A percentile compares a stretch with the other conserved stretches of the same genome.
phyloP scores from a whole-genome alignment of 495 filamentous ascomycete species.

The Aspergillus steynii region DNA sequence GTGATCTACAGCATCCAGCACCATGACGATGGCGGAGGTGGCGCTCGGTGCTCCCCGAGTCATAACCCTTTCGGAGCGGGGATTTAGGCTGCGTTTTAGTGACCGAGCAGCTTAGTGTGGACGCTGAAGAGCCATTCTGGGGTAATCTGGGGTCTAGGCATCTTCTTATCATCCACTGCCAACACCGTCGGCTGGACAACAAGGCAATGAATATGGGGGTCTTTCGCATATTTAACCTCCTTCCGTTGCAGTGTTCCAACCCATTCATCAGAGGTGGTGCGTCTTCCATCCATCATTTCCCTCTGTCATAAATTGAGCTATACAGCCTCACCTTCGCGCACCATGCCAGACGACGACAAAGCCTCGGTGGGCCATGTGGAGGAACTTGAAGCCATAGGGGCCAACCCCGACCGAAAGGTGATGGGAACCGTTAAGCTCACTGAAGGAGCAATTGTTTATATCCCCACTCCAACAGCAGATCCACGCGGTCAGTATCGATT shows the following conservation, averaged over 20 bases:
- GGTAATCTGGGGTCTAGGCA: too few species aligned
- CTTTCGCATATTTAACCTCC: too few species aligned
- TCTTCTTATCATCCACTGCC: too few species aligned
- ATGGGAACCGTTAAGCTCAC: conserved; percentile 35
- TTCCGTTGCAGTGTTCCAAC: too few species aligned
- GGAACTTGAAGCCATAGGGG: conserved; percentile 16
- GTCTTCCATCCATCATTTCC: not conserved
- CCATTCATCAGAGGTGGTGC: too few species aligned
- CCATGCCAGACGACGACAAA: conserved; percentile 10
- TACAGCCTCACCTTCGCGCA: not conserved
- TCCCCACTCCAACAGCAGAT: conserved; percentile 32
- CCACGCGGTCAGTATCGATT: conserved; percentile 18
- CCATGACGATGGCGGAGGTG: too few species aligned
- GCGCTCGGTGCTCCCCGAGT: too few species aligned
- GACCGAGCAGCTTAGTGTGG: not conserved
- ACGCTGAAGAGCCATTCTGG: too few species aligned
- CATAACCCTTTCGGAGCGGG: too few species aligned
- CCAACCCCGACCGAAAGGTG: conserved; percentile 12
- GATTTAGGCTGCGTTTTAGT: not conserved
- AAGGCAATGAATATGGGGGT: too few species aligned
- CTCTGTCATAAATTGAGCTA: not conserved
- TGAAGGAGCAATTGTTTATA: conserved; percentile 29
- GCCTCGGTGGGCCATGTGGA: conserved; percentile 20
- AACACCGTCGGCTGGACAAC: too few species aligned
- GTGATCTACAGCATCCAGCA: too few species aligned